These are phyloP conservation scores for Dictyostelium purpureum DNA, from an alignment of 78 protist species.

Conservation along the genomic window DNA sequence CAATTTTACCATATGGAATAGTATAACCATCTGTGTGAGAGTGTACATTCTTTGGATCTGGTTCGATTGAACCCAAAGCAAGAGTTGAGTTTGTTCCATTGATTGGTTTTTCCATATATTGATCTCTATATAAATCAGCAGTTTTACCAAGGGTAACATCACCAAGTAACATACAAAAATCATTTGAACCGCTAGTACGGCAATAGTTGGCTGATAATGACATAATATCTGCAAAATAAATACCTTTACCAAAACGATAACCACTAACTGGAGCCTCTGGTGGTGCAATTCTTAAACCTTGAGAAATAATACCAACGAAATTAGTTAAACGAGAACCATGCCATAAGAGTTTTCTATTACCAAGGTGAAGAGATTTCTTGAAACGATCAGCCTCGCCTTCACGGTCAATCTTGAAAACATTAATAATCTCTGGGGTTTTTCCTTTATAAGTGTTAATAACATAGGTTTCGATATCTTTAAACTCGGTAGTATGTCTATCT, in stretches of 20 bases:
- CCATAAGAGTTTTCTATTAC: conserved; percentile 93
- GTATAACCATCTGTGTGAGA: background rate
- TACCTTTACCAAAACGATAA: conserved; percentile 96
- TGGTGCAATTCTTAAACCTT: conserved; percentile 95
- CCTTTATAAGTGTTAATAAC: conserved; percentile 65
- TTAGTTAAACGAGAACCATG: conserved; percentile 95
- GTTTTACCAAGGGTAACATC: conserved; percentile 77
- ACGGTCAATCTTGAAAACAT: conserved; percentile 44
- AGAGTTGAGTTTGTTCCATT: conserved; percentile 55
- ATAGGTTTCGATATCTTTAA: conserved; percentile 9
- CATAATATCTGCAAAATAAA: conserved; percentile 36
- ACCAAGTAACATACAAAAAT: conserved; percentile 61
- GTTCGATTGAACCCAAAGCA: conserved; percentile 72
- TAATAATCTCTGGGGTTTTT: conserved; percentile 42
- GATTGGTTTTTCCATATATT: conserved; percentile 82
- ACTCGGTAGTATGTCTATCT: conserved; percentile 18
- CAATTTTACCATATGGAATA: conserved; percentile 67
- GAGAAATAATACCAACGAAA: conserved; percentile 89
- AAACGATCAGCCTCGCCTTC: conserved; percentile 74
- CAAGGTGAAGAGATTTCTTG: background rate
- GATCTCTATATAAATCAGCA: conserved; percentile 28
- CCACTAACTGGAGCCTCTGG: conserved; percentile 96
- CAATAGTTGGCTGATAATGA: conserved; percentile 53
- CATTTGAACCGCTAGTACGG: conserved; percentile 18
- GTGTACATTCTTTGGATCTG: conserved; percentile 30